Base-by-base conservation (phyloP, 805 yeast species). In the Ogataea wickerhamii region DNA sequence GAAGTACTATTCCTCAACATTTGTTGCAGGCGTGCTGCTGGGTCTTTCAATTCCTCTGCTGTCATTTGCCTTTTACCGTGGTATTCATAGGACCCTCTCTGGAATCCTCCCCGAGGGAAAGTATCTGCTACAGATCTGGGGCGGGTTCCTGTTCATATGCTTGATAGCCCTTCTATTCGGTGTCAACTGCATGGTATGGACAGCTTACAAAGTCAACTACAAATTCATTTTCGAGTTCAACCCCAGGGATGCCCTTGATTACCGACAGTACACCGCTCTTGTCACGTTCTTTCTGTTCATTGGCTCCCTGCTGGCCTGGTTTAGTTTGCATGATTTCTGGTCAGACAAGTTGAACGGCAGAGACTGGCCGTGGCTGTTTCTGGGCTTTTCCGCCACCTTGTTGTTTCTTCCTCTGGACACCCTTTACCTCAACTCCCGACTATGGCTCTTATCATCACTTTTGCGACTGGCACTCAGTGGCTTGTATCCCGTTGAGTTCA, bases 201-300 rank as follows among this genome's bases (percentile, higher is more conserved):
- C 79, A 18, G 58, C 63, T 31, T 81, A 66, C 61, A 84, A 85
- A 52, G 82, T 93, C 51, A 93, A 91, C 60, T 93, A 93, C 60
- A 82, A 82, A 53, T 89, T 93, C 55, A 88, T 93, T 41, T 88
- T 93, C 58, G 98, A 93, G 62, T 82, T 88, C 49, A 80, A 86
- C 54, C 74, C 80, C 30, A 71, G 81, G 26, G 75, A 79, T 23
- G 79, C 78, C 11, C 61, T 87, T 33, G 80, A 85, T 52, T 80
- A 64, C 46, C 71, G 76, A 38, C 84, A 87, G 56, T 84, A 71
- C 47, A 67, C 80, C 37, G 67, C 84, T 11, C 49, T 87, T 17
- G 87, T 95, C 0, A 64, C 86, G 0, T 49, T 79, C 6, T 67
- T 76, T 12, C 63, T 85, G 30, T 72, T 80, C 22, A 44, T 78